These are phyloP conservation scores for Massariosphaeria phaeospora DNA, from an alignment of 495 filamentous ascomycete genomes.

Conservation along the genomic window DNA sequence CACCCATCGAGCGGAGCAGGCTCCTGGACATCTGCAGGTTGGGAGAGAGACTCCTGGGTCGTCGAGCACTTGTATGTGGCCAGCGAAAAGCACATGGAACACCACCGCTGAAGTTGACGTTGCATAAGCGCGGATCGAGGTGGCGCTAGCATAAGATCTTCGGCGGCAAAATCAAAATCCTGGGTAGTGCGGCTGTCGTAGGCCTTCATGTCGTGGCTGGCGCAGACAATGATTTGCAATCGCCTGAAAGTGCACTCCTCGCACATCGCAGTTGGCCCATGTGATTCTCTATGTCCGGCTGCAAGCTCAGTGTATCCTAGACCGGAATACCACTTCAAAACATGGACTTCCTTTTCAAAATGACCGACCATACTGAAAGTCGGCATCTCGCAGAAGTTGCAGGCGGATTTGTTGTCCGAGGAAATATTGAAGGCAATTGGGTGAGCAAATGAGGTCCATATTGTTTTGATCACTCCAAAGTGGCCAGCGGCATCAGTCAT, in stretches of 20 bases:
- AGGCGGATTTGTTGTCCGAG: not conserved
- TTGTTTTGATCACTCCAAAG: constrained; percentile 5
- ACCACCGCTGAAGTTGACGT: constrained; percentile 14
- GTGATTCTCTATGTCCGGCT: constrained; percentile 18
- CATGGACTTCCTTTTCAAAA: constrained; percentile 8
- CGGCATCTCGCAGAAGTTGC: constrained; percentile 24
- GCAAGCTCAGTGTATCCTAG: constrained; percentile 18
- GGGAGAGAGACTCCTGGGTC: too few species aligned
- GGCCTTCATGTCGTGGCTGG: not conserved
- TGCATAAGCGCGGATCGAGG: too few species aligned
- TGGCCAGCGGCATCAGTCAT: constrained; percentile 18
- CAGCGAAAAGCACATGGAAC: constrained; percentile 17
- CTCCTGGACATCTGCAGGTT: too few species aligned
- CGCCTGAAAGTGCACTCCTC: not conserved
- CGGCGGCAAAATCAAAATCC: not conserved
- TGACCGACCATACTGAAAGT: constrained; percentile 14
- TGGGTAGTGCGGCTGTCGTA: not conserved
- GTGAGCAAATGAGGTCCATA: constrained; percentile 20
- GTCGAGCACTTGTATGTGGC: constrained; percentile 17
- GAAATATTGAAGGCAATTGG: constrained; percentile 15
- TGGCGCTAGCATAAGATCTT: too few species aligned
- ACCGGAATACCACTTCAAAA: constrained; percentile 20
- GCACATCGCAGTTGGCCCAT: constrained; percentile 11
- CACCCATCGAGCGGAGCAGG: constrained; percentile 9
- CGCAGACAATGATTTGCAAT: constrained; percentile 10